Conservation (phyloP, 1,284 basidiomycete species). For the Erythrobasidium hasegawianum region DNA sequence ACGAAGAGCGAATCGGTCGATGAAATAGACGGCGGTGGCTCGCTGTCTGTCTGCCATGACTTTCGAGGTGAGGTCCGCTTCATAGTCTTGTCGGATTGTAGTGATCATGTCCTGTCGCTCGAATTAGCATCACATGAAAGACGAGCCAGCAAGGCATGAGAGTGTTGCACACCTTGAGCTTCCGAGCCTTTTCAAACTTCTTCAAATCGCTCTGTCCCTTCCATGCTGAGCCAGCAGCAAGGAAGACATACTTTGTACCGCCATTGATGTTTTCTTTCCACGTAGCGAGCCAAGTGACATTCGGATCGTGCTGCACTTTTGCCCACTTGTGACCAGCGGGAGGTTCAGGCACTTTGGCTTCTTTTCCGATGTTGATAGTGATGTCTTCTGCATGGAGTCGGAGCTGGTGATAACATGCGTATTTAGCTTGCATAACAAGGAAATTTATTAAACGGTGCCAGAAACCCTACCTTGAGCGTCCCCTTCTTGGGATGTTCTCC, state of each 20-base stretch:
- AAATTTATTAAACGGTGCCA: constrained; percentile 40
- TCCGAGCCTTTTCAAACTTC: constrained; percentile 94
- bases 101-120: constrained; percentile 89
- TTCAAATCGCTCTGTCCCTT: constrained; percentile 94
- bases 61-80: constrained; percentile 73
- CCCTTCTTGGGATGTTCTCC: constrained; percentile 99
- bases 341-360: constrained; percentile 60
- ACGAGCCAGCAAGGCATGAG: too few species aligned
- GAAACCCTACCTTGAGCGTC: constrained; percentile 75
- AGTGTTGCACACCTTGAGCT: constrained; percentile 69
- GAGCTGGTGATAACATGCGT: constrained; percentile 58
- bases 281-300: constrained; percentile 93
- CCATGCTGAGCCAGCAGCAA: constrained; percentile 85
- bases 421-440: too few species aligned
- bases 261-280: constrained; percentile 70
- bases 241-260: constrained; percentile 82
- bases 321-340: constrained; percentile 47
- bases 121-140: too few species aligned
- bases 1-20: constrained; percentile 88
- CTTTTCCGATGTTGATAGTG: constrained; percentile 82
- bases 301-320: constrained; percentile 75
- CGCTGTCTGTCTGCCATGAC: constrained; percentile 88
- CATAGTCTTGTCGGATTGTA: constrained; percentile 81
- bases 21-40: constrained; percentile 95
- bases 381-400: constrained; percentile 90